These are phyloP conservation scores for Otatea glauca DNA, from an alignment of 176 grass and related monocot species.

Conservation along the genomic window DNA sequence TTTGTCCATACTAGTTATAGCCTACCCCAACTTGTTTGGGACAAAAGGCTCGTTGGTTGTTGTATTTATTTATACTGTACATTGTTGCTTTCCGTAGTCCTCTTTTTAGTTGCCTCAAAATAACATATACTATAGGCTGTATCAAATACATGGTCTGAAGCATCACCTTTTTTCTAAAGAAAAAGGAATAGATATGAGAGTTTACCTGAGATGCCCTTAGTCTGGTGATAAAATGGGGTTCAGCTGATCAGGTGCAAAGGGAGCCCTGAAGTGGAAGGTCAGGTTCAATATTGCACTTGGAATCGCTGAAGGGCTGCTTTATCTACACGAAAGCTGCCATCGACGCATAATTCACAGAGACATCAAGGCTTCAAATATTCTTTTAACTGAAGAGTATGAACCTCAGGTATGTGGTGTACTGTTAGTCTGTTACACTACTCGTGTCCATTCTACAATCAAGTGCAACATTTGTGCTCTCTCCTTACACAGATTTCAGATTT, in stretches of 20 bases:
- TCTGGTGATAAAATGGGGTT: constrained; percentile 51
- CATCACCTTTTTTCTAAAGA: constrained; percentile 2
- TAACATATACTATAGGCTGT: background rate
- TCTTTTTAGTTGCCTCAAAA: constrained; percentile 29
- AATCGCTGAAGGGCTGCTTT: constrained; percentile 88
- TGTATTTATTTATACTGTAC: constrained; percentile 6
- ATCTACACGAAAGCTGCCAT: constrained; percentile 95
- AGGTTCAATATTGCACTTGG: constrained; percentile 82
- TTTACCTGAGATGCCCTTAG: constrained; percentile 21
- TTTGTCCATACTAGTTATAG: constrained; percentile 22
- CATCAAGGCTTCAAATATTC: constrained; percentile 98
- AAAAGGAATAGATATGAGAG: constrained; percentile 26
- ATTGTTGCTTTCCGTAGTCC: background rate
- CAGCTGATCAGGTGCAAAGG: constrained; percentile 76
- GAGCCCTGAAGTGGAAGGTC: constrained; percentile 73
- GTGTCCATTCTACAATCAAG: background rate
- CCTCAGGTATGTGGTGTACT: constrained; percentile 67
- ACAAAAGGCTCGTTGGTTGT: no score
- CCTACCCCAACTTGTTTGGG: no score
- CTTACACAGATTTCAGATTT: constrained; percentile 91
- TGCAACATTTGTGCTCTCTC: constrained; percentile 25
- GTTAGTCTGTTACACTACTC: constrained; percentile 2
- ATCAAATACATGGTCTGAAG: constrained; percentile 4
- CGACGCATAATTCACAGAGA: constrained; percentile 98
- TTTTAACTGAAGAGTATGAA: constrained; percentile 92